Percentiles rank a stretch among this genome's conserved stretches.
Evolutionary conservation across 1,284 basidiomycete genomes (phyloP).

Genomic region (Cutaneotrichosporon cutaneum): DNA sequence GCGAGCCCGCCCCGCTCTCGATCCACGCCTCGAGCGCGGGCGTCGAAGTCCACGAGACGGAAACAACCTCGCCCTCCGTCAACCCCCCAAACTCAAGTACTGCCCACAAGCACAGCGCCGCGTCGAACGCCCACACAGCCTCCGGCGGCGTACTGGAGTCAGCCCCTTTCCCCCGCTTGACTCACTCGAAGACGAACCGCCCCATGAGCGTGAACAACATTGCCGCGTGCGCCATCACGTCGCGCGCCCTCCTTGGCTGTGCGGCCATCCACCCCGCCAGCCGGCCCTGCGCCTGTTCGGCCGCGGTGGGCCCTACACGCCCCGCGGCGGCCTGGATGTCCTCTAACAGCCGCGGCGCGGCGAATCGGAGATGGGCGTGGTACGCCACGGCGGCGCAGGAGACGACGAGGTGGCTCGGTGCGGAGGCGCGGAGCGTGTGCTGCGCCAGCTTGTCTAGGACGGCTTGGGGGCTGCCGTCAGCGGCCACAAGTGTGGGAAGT

Average conservation of each 20-base stretch:
- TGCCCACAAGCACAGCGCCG: slow-evolving; percentile 31
- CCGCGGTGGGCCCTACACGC: slow-evolving; percentile 8
- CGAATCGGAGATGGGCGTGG: slow-evolving; percentile 30
- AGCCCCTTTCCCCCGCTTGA: neutral
- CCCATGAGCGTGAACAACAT: slow-evolving; percentile 24
- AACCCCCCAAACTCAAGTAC: slow-evolving; percentile 12
- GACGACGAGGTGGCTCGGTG: slow-evolving; percentile 23
- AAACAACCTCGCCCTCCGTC: neutral
- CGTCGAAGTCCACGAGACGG: slow-evolving; percentile 23
- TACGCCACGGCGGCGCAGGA: slow-evolving; percentile 30
- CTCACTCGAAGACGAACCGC: slow-evolving; percentile 21
- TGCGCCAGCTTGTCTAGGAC: slow-evolving; percentile 26
- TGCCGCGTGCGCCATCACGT: slow-evolving; percentile 27
- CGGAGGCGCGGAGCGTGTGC: slow-evolving; percentile 18
- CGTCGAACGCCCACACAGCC: slow-evolving; percentile 30
- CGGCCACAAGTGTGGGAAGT: too few species aligned
- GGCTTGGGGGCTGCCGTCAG: slow-evolving; percentile 19
- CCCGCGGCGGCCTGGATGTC: slow-evolving; percentile 31
- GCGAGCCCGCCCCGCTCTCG: slow-evolving; percentile 18
- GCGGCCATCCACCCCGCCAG: slow-evolving; percentile 20
- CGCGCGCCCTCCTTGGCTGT: slow-evolving; percentile 13
- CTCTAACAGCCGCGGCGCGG: slow-evolving; percentile 23
- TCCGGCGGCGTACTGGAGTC: slow-evolving; percentile 28
- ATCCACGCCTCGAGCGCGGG: slow-evolving; percentile 26
- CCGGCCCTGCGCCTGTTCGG: neutral